phyloP scores from a whole-genome alignment of 2,329 filamentous ascomycete species.

The Seiridium unicorne region DNA sequence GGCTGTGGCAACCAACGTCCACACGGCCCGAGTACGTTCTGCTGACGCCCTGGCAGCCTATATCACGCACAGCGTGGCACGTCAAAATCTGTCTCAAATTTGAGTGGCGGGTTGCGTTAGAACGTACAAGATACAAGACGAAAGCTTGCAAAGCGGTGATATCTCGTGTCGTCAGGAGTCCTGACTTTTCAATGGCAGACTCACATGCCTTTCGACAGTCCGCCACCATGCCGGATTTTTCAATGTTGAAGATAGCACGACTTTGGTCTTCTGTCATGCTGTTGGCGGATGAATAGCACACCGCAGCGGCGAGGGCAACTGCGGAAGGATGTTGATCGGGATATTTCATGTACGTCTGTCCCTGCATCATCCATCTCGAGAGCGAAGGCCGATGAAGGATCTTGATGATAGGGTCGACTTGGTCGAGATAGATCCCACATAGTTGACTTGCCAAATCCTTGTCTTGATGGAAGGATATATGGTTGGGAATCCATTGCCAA shows the following conservation, averaged over 20 bases:
- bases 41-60: conserved; percentile 17
- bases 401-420: conserved; percentile 24
- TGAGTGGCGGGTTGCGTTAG: background rate
- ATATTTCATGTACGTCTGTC: conserved; percentile 21
- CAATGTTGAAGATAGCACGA: conserved; percentile 10
- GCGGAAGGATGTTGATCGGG: conserved; percentile 13
- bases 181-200: conserved; percentile 17
- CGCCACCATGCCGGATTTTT: conserved; percentile 12
- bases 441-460: conserved; percentile 5
- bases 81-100: background rate
- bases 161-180: conserved; percentile 22
- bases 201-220: conserved; percentile 17
- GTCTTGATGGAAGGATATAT: background rate
- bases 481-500: background rate
- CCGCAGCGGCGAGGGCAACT: conserved; percentile 16
- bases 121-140: conserved; percentile 24
- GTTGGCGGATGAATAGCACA: conserved; percentile 20
- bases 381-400: conserved; percentile 20
- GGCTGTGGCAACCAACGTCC: conserved; percentile 26
- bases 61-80: no score
- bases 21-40: conserved; percentile 23
- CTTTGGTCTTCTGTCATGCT: conserved; percentile 24
- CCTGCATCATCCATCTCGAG: conserved; percentile 17
- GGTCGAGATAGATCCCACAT: conserved; percentile 17
- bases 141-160: conserved; percentile 27